Conservation (phyloP, 192 early-diverging fungal genomes). For the Pilobolus umbonatus region DNA sequence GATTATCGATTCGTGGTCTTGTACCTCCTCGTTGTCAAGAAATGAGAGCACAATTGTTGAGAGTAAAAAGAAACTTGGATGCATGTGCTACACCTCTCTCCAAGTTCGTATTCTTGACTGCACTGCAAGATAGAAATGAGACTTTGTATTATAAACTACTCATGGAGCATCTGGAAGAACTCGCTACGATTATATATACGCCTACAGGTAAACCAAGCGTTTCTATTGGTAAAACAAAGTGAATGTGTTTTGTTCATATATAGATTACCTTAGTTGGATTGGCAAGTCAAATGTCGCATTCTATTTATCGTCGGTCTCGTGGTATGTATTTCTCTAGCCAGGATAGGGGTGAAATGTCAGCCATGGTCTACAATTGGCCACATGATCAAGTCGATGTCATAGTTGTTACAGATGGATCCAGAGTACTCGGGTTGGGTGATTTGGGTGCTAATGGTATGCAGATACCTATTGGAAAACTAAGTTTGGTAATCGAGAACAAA, state of each 20-base stretch:
- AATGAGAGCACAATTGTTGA: slow-evolving; percentile 47
- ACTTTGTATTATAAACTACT: slow-evolving; percentile 82
- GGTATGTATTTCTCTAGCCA: slow-evolving; percentile 48
- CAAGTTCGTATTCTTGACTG: slow-evolving; percentile 81
- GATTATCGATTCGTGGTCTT: slow-evolving; percentile 48
- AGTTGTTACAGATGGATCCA: slow-evolving; percentile 90
- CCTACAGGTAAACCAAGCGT: slow-evolving; percentile 27
- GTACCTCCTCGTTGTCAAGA: slow-evolving; percentile 50
- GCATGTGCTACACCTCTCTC: slow-evolving; percentile 57
- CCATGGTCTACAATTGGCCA: slow-evolving; percentile 79
- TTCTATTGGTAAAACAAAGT: background rate
- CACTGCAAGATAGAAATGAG: slow-evolving; percentile 74
- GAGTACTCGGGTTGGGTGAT: slow-evolving; percentile 91
- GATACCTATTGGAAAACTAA: slow-evolving; percentile 91
- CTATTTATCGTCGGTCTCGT: slow-evolving; percentile 46
- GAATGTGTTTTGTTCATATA: slow-evolving; percentile 1
- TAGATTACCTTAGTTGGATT: slow-evolving; percentile 40
- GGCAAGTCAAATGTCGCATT: slow-evolving; percentile 43
- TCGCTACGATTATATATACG: slow-evolving; percentile 37
- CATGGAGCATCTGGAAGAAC: slow-evolving; percentile 68
- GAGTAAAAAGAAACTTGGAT: slow-evolving; percentile 46
- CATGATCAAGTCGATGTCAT: slow-evolving; percentile 53
- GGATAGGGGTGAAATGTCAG: slow-evolving; percentile 69
- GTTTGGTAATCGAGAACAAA: slow-evolving; percentile 48
- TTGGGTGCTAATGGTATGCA: slow-evolving; percentile 92